These are phyloP conservation scores for Trichoderma asperelloides DNA, from an alignment of 495 filamentous ascomycete genomes.

Conservation along the genomic window DNA sequence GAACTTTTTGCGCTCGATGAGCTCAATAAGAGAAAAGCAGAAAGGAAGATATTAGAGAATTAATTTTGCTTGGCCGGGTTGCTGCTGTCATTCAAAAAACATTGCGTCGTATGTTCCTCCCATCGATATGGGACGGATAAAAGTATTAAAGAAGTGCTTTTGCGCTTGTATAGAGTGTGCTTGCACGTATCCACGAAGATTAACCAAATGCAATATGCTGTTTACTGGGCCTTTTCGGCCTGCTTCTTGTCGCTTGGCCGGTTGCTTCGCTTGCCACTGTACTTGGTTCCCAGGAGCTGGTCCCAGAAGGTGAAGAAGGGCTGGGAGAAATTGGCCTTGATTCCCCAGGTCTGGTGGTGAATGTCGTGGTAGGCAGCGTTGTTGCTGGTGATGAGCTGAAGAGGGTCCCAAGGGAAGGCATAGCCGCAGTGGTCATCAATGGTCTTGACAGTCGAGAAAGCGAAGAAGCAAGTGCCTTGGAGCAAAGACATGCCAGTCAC, in stretches of 20 bases:
- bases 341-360: slow-evolving; percentile 98
- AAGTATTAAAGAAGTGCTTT: not conserved
- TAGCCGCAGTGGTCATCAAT: slow-evolving; percentile 98
- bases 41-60: not conserved
- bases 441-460: slow-evolving; percentile 79
- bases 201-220: not conserved
- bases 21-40: not conserved
- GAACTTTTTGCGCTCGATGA: not conserved
- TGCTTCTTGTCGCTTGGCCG: slow-evolving; percentile 32
- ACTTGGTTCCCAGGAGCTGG: slow-evolving; percentile 58
- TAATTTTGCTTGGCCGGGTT: not conserved
- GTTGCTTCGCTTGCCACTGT: slow-evolving; percentile 48
- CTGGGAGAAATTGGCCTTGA: slow-evolving; percentile 73
- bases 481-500: slow-evolving; percentile 65
- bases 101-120: slow-evolving; percentile 10
- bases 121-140: slow-evolving; percentile 9
- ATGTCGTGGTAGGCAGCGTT: slow-evolving; percentile 95
- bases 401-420: slow-evolving; percentile 85
- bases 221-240: slow-evolving; percentile 22
- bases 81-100: not conserved
- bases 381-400: slow-evolving; percentile 84
- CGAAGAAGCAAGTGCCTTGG: slow-evolving; percentile 80
- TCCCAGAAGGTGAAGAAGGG: slow-evolving; percentile 89
- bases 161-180: not conserved
- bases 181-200: not conserved